phyloP scores from a whole-genome alignment of 2,329 filamentous ascomycete species.

The Fusarium compactum region DNA sequence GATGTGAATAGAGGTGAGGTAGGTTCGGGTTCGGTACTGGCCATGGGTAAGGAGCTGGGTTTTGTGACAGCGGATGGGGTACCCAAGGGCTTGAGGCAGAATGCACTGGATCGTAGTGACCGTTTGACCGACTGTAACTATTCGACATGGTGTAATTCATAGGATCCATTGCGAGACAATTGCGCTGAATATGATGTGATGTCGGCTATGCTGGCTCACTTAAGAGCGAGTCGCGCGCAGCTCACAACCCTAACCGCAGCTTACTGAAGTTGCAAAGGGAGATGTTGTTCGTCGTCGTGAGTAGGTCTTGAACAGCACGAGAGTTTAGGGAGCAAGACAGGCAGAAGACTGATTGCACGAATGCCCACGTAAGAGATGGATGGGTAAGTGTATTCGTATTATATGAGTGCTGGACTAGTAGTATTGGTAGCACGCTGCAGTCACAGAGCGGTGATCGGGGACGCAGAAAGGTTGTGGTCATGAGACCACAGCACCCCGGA shows the following conservation, averaged over 20 bases:
- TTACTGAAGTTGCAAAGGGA: constrained; percentile 9
- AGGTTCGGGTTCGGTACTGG: constrained; percentile 30
- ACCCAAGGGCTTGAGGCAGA: constrained; percentile 45
- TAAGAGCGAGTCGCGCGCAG: constrained; percentile 13
- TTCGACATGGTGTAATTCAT: constrained; percentile 45
- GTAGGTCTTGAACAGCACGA: constrained; percentile 21
- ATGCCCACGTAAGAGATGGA: constrained; percentile 30
- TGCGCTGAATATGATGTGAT: constrained; percentile 8
- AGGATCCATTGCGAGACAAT: constrained; percentile 44
- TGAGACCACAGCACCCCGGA: constrained; percentile 39
- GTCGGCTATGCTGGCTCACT: constrained; percentile 3
- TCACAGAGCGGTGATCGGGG: constrained; percentile 44
- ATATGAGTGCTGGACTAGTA: constrained; percentile 47
- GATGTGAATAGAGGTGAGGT: constrained; percentile 39
- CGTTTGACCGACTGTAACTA: constrained; percentile 37
- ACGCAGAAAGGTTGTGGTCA: constrained; percentile 43
- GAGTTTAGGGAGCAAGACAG: constrained; percentile 14
- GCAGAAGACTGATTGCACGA: constrained; percentile 26
- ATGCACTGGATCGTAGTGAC: constrained; percentile 48
- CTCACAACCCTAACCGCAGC: constrained; percentile 9
- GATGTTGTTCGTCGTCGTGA: background rate
- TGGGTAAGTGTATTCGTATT: constrained; percentile 43
- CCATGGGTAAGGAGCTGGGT: constrained; percentile 42
- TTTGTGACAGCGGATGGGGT: constrained; percentile 39
- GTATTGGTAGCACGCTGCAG: constrained; percentile 48